Percentiles rank a stretch among this genome's conserved stretches.
These are phyloP conservation scores for Forsythia viridissima DNA, from an alignment of 257 asterid genomes.

Conservation along the genomic window DNA sequence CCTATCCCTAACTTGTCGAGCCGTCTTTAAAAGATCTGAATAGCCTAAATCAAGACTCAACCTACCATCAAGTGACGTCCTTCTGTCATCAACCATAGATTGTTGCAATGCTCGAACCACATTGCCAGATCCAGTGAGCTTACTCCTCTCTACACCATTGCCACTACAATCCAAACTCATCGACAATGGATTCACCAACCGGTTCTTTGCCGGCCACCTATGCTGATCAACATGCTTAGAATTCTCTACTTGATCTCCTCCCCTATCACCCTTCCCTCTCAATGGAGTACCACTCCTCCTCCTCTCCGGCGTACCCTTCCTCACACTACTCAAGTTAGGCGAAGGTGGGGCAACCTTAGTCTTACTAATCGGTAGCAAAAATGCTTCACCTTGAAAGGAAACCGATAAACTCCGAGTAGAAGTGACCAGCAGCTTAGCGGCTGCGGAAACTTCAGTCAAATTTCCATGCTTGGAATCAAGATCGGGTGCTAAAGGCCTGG, in stretches of 20 bases:
- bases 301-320: conserved; percentile 82
- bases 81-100: conserved; percentile 74
- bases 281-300: conserved; percentile 63
- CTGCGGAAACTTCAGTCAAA: conserved; percentile 64
- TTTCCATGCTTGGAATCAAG: conserved; percentile 52
- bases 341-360: conserved; percentile 80
- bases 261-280: conserved; percentile 58
- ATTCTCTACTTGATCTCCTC: conserved; percentile 71
- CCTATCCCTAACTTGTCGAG: conserved; percentile 33
- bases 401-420: conserved; percentile 87
- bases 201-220: conserved; percentile 79
- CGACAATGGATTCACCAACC: conserved; percentile 50
- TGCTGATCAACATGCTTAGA: conserved; percentile 77
- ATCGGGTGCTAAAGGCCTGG: conserved; percentile 61
- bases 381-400: conserved; percentile 93
- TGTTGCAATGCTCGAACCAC: conserved; percentile 49
- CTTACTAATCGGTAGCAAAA: conserved; percentile 80
- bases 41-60: conserved; percentile 62
- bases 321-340: conserved; percentile 59
- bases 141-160: conserved; percentile 43
- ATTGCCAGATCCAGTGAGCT: conserved; percentile 61
- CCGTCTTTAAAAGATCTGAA: conserved; percentile 52
- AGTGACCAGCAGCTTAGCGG: conserved; percentile 71
- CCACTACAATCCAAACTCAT: conserved; percentile 70
- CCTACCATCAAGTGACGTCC: conserved; percentile 66